A percentile compares a stretch with the other conserved stretches of the same genome.
Evolutionary conservation across 2,329 filamentous ascomycete genomes (phyloP).

Genomic region (Plectosphaerella sp.): DNA sequence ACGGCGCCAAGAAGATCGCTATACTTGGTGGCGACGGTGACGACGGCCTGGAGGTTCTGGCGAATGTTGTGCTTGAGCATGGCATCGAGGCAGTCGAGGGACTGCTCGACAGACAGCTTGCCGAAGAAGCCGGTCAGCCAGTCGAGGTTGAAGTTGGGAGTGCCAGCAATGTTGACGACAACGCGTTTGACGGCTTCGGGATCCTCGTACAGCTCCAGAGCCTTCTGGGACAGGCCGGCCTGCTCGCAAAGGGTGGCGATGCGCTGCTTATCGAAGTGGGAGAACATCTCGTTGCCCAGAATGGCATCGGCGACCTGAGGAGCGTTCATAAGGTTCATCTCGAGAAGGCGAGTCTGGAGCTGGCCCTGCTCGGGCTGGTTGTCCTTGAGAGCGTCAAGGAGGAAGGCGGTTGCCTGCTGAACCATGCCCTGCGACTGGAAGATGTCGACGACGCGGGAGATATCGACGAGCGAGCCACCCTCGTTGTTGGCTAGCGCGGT

Average conservation of each 20-base stretch:
- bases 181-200: constrained; percentile 86
- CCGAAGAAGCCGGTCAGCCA: constrained; percentile 93
- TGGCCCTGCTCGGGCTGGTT: constrained; percentile 92
- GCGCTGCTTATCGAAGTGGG: constrained; percentile 87
- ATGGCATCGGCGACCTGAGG: constrained; percentile 98
- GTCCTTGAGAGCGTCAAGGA: constrained; percentile 90
- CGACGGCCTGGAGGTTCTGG: constrained; percentile 90
- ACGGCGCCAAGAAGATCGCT: constrained; percentile 89
- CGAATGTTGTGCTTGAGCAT: constrained; percentile 98
- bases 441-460: constrained; percentile 93
- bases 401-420: constrained; percentile 95
- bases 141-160: constrained; percentile 82
- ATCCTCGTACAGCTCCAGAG: constrained; percentile 92
- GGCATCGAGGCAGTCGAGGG: constrained; percentile 86
- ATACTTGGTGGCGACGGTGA: constrained; percentile 96
- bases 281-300: constrained; percentile 97
- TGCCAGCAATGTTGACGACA: constrained; percentile 73
- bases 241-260: constrained; percentile 91
- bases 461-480: constrained; percentile 79
- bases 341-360: constrained; percentile 87
- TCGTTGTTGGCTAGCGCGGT: constrained; percentile 88
- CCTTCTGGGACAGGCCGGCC: constrained; percentile 79
- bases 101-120: constrained; percentile 91
- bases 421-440: constrained; percentile 98
- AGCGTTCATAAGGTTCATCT: constrained; percentile 97